Base-by-base conservation (phyloP, 352 stramenopile species). In the Globisporangium lucens region DNA sequence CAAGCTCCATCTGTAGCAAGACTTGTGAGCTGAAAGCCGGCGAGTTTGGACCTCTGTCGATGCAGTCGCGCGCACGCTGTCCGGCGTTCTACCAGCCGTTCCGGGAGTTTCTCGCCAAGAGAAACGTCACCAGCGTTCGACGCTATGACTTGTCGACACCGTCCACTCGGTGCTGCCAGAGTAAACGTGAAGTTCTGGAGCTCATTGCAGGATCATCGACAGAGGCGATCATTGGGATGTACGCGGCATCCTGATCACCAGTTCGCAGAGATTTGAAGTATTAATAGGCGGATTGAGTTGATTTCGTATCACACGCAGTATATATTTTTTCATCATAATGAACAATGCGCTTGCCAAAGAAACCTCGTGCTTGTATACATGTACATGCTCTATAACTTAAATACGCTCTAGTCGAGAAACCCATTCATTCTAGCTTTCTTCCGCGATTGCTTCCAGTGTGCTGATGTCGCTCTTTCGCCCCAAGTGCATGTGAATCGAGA, bases 401-500 rank as follows among this genome's bases (percentile, higher is more conserved):
- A 22, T 35, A 33, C 30, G 27, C 6, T 46, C 9, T 49, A 46
- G 20, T 35, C 20, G 33, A 33, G n/a, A 29, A 61, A 47, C 4
- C 20, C 6, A 62, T 15, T 33, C 35, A 12, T 33, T 22, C 35
- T 51, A 62, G 56, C 20, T 15, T 30, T 58, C 60, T 58, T 66
- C 46, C 6, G n/a, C 10, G 47, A 66, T 49, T 6, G 60, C 17
- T 3, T 66, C 47, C 8, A 66, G 12, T 24, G 60, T 10, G n/a
- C 7, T 1, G 29, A 56, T 22, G 1, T 29, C 60, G n/a, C 51
- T 38, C 30, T 66, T 56, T 49, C 61, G 61, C 3, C 61, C 61
- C 7, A 27, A 33, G 22, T 66, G 61, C 47, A 60, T 66, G 47
- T 66, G 49, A 15, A 66, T 52, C 12, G 61, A 52, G 61, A 53